Conservation (phyloP, 257 asterid genomes). For the Haberlea rhodopensis region DNA sequence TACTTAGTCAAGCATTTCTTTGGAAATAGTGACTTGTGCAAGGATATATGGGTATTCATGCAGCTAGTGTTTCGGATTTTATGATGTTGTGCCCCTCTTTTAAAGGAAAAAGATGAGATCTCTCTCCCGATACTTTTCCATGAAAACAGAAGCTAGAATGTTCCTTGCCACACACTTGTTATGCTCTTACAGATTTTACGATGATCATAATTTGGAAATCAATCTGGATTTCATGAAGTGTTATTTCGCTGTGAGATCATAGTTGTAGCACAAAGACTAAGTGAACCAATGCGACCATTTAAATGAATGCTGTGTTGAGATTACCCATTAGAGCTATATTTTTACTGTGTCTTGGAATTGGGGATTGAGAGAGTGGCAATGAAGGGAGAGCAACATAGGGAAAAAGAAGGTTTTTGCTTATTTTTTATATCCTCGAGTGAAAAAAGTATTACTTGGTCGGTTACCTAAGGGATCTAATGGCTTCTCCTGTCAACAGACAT, state of each 20-base stretch:
- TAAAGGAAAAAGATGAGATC: background rate
- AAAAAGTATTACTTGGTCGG: background rate
- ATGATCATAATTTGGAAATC: slow-evolving; percentile 3
- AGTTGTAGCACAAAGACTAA: no score
- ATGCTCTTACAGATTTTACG: slow-evolving; percentile 1
- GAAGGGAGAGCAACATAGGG: background rate
- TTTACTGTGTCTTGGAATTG: background rate
- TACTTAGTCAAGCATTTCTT: slow-evolving; percentile 1
- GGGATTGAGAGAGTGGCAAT: background rate
- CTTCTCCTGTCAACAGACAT: background rate
- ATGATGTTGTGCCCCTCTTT: background rate
- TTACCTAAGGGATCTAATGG: background rate
- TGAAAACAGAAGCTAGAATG: background rate
- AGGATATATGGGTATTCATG: background rate
- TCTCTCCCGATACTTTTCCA: background rate
- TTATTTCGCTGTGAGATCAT: no score
- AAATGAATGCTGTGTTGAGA: background rate
- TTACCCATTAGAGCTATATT: background rate
- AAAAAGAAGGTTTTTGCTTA: background rate
- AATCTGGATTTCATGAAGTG: slow-evolving; percentile 8
- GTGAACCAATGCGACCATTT: background rate
- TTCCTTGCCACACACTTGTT: slow-evolving; percentile 14
- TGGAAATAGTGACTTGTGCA: slow-evolving; percentile 8
- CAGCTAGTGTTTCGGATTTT: background rate
- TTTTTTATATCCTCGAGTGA: background rate